These are phyloP conservation scores for Gynochthodes officinalis DNA, from an alignment of 257 asterid genomes.

Conservation along the genomic window DNA sequence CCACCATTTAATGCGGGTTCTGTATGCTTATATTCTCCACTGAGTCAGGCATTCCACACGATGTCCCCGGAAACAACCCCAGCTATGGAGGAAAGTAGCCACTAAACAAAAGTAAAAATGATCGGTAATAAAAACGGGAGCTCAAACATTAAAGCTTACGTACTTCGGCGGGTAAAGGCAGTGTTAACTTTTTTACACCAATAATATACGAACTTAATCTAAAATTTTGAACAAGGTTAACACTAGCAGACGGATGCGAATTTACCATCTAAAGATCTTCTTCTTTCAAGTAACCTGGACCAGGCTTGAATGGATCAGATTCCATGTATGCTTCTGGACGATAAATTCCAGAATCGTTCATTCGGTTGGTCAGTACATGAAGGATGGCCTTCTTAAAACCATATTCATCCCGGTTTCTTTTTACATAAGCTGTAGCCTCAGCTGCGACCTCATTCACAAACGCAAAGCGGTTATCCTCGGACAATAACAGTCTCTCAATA, in stretches of 20 bases:
- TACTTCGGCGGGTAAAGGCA: too few species aligned
- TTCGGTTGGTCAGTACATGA: constrained; percentile 86
- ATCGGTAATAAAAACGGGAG: too few species aligned
- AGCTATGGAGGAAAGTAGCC: too few species aligned
- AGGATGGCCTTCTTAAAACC: constrained; percentile 86
- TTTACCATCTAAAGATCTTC: constrained; percentile 45
- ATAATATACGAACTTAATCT: background rate
- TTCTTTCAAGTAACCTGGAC: constrained; percentile 71
- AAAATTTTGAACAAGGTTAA: too few species aligned
- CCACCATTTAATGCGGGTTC: too few species aligned
- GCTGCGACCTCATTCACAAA: constrained; percentile 91
- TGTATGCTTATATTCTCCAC: too few species aligned
- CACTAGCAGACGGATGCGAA: too few species aligned
- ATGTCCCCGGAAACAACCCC: too few species aligned
- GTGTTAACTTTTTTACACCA: too few species aligned
- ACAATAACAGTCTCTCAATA: constrained; percentile 68
- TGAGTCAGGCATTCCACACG: too few species aligned
- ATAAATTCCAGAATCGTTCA: constrained; percentile 79
- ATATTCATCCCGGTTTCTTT: constrained; percentile 86
- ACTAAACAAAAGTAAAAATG: too few species aligned
- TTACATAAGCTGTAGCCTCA: constrained; percentile 86
- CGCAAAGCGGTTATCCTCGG: constrained; percentile 77
- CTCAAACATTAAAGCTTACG: too few species aligned
- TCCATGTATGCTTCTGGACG: constrained; percentile 83
- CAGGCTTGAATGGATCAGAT: constrained; percentile 84